Conservation (phyloP, 257 asterid genomes). For the Eustoma russellianum region DNA sequence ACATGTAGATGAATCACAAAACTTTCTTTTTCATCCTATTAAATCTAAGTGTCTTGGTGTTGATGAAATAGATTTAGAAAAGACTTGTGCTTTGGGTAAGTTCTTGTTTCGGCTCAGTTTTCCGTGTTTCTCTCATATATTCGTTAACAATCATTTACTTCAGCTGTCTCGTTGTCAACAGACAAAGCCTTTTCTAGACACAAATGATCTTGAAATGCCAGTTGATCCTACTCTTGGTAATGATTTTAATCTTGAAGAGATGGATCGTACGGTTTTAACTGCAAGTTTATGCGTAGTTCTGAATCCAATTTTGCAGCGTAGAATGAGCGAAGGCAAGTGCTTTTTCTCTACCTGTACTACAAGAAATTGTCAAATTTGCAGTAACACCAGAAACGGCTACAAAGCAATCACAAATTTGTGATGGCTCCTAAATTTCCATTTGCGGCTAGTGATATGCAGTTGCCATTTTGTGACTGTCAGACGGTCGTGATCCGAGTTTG, state of each 20-base stretch:
- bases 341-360: neutral
- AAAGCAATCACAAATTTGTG: too few species aligned
- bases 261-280: conserved; percentile 33
- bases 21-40: too few species aligned
- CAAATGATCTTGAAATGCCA: conserved; percentile 20
- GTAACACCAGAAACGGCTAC: too few species aligned
- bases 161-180: conserved; percentile 9
- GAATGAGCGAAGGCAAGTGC: conserved; percentile 55
- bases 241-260: conserved; percentile 29
- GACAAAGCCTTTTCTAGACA: conserved; percentile 62
- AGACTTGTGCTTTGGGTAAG: conserved; percentile 67
- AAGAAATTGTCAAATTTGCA: too few species aligned
- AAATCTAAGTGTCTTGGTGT: too few species aligned
- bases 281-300: conserved; percentile 45
- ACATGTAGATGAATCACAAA: conserved; percentile 48
- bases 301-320: conserved; percentile 45
- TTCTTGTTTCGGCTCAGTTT: neutral
- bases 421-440: too few species aligned
- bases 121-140: neutral
- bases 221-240: conserved; percentile 44
- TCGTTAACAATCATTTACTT: conserved; percentile 1
- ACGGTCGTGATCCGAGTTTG: too few species aligned
- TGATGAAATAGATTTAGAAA: too few species aligned
- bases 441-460: too few species aligned
- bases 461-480: too few species aligned